Base-by-base conservation (phyloP, 108 stramenopile species). In the Aurantiochytrium sp. region DNA sequence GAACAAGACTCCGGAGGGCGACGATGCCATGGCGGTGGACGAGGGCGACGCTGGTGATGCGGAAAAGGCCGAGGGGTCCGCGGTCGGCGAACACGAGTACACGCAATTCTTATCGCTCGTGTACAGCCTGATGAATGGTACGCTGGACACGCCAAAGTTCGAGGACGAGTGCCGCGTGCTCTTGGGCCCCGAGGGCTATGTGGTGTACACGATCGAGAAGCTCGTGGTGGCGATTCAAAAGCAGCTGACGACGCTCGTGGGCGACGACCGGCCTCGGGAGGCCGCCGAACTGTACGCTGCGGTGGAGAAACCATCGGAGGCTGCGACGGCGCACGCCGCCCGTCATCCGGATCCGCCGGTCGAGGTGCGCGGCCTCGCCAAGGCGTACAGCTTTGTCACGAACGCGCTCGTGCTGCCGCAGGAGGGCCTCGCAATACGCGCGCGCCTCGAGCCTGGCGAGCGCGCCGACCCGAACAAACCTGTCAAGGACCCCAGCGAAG, bases 111-210 rank as follows among this genome's bases (percentile, higher is more conserved):
- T 93, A 6, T 34, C 87, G 32, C 89, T 89, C 22, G 52, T 93
- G 34, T 89, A 90, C 81, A 87, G 91, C 19, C 87, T 92, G 22
- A 32, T 92, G 4, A 90, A 93, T 17, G 90, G 89, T 3, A 41
- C 52, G 27, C n/a, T 53, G 4, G 89, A 90, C 50, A 65, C 86
- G 31, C 36, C 31, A 30, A 55, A 85, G 87, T 91, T 88, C 27
- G 93, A 93, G 89, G 93, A 93, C 52, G 88, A 86, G 37, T 93
- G 92, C 86, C 92, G 92, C 48, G 5, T n/a, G 17, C 87, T 92
- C 5, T 31, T 92, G 10, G 92, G 93, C 19, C 91, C 90, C 68
- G 81, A 73, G 24, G 69, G 81, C 19, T 93, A 54, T 55, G 69
- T 54, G 68, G 50, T 93, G 5, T 93, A 68, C 86, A 88, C 91